These are phyloP conservation scores for Syzygium syzygioides DNA, from an alignment of 441 rosid species.

Conservation along the genomic window DNA sequence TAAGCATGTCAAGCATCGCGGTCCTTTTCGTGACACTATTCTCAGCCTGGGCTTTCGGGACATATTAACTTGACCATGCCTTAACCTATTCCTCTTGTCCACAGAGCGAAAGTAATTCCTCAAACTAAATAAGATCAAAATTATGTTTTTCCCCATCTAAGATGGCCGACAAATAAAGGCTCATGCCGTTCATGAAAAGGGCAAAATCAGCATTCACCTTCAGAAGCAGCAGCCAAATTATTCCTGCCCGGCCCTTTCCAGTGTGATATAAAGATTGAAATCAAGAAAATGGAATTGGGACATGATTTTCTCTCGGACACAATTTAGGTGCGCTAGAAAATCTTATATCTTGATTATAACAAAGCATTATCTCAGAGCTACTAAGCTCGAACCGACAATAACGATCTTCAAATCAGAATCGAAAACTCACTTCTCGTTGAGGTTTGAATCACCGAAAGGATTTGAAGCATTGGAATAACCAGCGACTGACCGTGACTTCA, in stretches of 20 bases:
- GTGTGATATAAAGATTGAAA: not conserved
- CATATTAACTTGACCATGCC: not conserved
- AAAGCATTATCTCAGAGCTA: not conserved
- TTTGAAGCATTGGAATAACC: conserved; percentile 92
- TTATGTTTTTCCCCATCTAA: not conserved
- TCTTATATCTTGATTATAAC: not conserved
- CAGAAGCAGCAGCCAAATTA: not conserved
- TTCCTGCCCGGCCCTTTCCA: not conserved
- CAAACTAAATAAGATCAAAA: conserved; percentile 4
- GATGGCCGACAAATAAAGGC: not conserved
- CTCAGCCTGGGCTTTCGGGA: not conserved
- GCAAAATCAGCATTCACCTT: not conserved
- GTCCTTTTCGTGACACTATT: not conserved
- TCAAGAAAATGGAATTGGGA: not conserved
- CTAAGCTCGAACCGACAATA: not conserved
- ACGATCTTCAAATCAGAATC: not conserved
- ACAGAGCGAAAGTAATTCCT: not conserved
- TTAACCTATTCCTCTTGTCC: not conserved
- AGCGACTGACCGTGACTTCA: conserved; percentile 58
- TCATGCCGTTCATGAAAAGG: not conserved
- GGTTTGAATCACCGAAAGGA: conserved; percentile 92
- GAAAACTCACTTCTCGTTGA: conserved; percentile 59
- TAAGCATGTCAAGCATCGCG: not conserved
- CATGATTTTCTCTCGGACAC: not conserved
- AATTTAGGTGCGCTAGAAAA: not conserved